Evolutionary conservation across 176 grass and related monocot genomes (phyloP).

Genomic region (Oryza officinalis): DNA sequence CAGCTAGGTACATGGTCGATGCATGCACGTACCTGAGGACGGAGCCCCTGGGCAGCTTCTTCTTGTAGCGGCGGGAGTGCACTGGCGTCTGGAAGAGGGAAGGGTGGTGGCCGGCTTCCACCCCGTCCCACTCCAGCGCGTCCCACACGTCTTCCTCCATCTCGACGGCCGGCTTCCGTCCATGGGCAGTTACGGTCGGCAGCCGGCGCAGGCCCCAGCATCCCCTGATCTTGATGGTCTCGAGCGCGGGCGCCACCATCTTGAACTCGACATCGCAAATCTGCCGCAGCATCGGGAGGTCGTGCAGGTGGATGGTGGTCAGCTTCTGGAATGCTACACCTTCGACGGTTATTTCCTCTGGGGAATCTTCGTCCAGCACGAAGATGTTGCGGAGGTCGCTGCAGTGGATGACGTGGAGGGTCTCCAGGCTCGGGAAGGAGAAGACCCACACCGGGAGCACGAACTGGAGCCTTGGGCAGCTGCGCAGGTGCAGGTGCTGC

Average conservation of each 20-base stretch:
- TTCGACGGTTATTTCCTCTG: accelerated
- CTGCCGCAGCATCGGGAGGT: conserved; percentile 1
- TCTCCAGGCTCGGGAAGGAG: neutral
- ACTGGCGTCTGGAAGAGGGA: neutral
- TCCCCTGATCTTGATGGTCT: conserved; percentile 9
- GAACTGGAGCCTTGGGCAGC: neutral
- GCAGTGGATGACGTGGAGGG: conserved; percentile 37
- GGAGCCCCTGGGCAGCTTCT: neutral
- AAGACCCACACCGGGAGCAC: neutral
- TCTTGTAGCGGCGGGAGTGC: conserved; percentile 27
- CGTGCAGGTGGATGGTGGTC: conserved; percentile 18
- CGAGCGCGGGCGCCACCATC: neutral
- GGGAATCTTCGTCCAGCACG: accelerated
- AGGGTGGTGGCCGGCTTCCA: neutral
- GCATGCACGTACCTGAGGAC: conserved; percentile 11
- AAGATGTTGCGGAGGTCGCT: neutral
- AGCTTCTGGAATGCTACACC: neutral
- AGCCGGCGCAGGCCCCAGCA: conserved; percentile 22
- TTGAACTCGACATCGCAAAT: neutral
- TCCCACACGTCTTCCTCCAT: conserved; percentile 29
- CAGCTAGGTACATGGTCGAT: no score
- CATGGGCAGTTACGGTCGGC: neutral
- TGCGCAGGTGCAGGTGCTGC: neutral
- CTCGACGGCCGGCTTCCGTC: neutral
- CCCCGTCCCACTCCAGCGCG: conserved; percentile 25